A percentile compares a stretch with the other conserved stretches of the same genome.
Conservation (phyloP, 2,329 filamentous ascomycete genomes). For the Xylaria sp. region DNA sequence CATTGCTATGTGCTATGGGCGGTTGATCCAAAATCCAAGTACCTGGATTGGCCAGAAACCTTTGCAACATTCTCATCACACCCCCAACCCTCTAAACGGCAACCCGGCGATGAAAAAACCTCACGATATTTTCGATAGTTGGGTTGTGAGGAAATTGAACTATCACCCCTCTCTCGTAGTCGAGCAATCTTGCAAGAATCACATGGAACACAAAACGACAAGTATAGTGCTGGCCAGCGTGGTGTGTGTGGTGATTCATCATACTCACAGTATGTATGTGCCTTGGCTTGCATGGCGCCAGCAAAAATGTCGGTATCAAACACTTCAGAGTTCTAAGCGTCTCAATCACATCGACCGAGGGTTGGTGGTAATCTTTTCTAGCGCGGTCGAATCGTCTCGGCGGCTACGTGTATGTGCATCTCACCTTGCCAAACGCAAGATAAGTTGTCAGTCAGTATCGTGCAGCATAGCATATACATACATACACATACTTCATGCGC, state of each 20-base stretch:
- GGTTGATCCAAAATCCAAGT: slow-evolving; percentile 1
- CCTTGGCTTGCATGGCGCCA: slow-evolving; percentile 31
- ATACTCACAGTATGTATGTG: slow-evolving; percentile 1
- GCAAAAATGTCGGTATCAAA: slow-evolving; percentile 13
- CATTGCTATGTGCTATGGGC: slow-evolving; percentile 3
- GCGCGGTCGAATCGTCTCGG: slow-evolving; percentile 25
- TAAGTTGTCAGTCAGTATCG: slow-evolving; percentile 23
- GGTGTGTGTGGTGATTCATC: slow-evolving; percentile 26
- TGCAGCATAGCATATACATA: slow-evolving; percentile 18
- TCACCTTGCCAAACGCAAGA: slow-evolving; percentile 31
- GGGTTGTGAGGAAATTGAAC: slow-evolving; percentile 6
- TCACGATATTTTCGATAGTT: slow-evolving; percentile 9
- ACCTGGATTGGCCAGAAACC: not conserved
- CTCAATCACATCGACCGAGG: slow-evolving; percentile 11
- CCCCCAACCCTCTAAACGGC: not conserved
- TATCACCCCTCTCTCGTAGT: not conserved
- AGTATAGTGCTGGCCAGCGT: slow-evolving; percentile 11
- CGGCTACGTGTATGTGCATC: slow-evolving; percentile 36
- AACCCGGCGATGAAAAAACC: slow-evolving; percentile 5
- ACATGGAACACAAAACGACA: not conserved
- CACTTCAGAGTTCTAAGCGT: slow-evolving; percentile 18
- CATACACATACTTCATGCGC: not conserved
- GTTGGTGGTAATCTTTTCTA: slow-evolving; percentile 7
- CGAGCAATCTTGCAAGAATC: not conserved
- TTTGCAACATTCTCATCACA: slow-evolving; percentile 1